A percentile compares a stretch with the other conserved stretches of the same genome.
phyloP scores from a whole-genome alignment of 2,329 filamentous ascomycete genomes.

The Malbranchea cinnamomea region DNA sequence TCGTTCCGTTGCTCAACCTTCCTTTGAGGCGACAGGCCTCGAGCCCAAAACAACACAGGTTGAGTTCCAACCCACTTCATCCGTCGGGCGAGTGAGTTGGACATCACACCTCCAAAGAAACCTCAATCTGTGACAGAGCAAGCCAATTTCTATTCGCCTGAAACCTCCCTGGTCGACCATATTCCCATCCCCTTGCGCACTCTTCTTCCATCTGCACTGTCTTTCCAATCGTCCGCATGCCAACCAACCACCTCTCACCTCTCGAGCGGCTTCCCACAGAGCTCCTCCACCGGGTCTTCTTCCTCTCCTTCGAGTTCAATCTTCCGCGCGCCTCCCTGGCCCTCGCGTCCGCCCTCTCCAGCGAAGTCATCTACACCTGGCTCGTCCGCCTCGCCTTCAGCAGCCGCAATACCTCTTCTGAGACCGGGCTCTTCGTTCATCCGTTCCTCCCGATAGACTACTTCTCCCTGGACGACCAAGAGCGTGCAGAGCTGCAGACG shows the following conservation, averaged over 20 bases:
- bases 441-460: conserved; percentile 26
- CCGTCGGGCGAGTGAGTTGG: no score
- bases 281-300: conserved; percentile 35
- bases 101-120: no score
- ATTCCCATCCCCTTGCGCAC: no score
- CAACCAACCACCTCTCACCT: conserved; percentile 4
- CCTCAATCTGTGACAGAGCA: no score
- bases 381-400: conserved; percentile 30
- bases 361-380: conserved; percentile 27
- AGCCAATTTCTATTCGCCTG: no score
- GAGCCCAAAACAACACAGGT: no score
- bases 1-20: no score
- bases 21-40: no score
- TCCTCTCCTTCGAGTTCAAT: conserved; percentile 33
- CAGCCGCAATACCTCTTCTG: conserved; percentile 19
- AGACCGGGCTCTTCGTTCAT: conserved; percentile 19
- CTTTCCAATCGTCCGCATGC: no score
- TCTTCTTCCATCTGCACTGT: no score
- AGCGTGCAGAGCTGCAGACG: conserved; percentile 22
- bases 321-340: conserved; percentile 29
- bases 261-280: conserved; percentile 10
- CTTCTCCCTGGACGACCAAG: conserved; percentile 15
- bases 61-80: no score
- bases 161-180: no score
- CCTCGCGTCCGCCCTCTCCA: conserved; percentile 27